Evolutionary conservation across 2,329 filamentous ascomycete species (phyloP), one percentile per base, ranked within the genome.

Genomic region (Diaporthe eres): DNA sequence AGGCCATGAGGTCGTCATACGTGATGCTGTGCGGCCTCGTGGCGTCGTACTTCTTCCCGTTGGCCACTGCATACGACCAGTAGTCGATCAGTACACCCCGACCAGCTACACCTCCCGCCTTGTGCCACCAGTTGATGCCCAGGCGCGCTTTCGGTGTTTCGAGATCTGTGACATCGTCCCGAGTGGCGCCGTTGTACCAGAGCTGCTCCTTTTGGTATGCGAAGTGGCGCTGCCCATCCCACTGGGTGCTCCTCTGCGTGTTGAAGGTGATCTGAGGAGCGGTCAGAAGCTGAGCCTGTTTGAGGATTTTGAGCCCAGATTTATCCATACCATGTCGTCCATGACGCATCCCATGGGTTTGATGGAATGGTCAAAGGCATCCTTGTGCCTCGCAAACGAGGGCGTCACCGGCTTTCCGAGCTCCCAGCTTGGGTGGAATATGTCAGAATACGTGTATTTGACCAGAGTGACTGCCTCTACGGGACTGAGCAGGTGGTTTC

Each of bases 171-270:
- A 74, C 47, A 4, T 74, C 63, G 31, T 28, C n/a, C 28, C 22
- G 51, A 19, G 63, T 60, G 28, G 39, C 47, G 31, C 72, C 72
- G 15, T 68, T 68, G 31, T 74, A 74, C 39, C 53, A 74, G 4
- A 58, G 65, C 34, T 44, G 22, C 42, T 58, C 55, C 67, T 72
- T 71, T n/a, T 75, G 73, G 57, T 75, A 75, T 4, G 65, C 65
- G 5, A 63, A 80, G 74, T 90, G 88, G 72, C 86, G 82, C 75
- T 88, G 86, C 9, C 87, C 86, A 81, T 88, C 87, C 87, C 87
- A 88, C 77, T 88, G 87, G n/a, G 85, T 86, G 12, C 85, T 84
- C 67, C 84, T 84, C 75, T 88, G 87, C 6, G 87, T 87, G 80
- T 89, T 89, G 75, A 89, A 80, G 9, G 65, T 55, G 65, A 70